These are phyloP conservation scores for Chaetoceros tenuissimus DNA, from an alignment of 108 stramenopile species.

Conservation along the genomic window DNA sequence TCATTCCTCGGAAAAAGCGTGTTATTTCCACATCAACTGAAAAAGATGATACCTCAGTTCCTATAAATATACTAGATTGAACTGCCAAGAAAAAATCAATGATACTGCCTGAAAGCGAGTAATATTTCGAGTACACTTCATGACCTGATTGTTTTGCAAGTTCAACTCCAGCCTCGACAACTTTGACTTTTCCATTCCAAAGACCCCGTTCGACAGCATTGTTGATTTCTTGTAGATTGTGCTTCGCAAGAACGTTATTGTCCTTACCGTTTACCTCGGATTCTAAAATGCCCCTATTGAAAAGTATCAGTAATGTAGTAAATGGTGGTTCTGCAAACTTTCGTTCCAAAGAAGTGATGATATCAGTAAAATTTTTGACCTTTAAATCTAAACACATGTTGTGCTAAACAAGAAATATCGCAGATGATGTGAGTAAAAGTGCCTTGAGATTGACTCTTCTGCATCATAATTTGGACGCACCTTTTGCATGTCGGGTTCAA, in stretches of 20 bases:
- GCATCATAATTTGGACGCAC: neutral
- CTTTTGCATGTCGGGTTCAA: slow-evolving; percentile 34
- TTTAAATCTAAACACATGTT: slow-evolving; percentile 15
- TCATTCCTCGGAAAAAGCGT: slow-evolving; percentile 1
- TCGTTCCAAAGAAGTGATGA: slow-evolving; percentile 15
- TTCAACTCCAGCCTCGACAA: slow-evolving; percentile 19
- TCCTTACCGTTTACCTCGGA: neutral
- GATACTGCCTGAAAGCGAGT: neutral
- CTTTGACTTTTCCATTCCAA: slow-evolving; percentile 20
- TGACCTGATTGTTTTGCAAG: neutral
- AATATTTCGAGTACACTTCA: slow-evolving; percentile 2
- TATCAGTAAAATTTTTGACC: slow-evolving; percentile 12
- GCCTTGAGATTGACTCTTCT: neutral
- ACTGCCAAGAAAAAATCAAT: slow-evolving; percentile 2
- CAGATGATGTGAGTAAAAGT: neutral
- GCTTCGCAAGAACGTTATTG: slow-evolving; percentile 3
- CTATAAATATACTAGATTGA: neutral
- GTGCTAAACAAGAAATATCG: neutral
- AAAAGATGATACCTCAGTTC: slow-evolving; percentile 1
- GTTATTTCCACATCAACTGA: slow-evolving; percentile 4
- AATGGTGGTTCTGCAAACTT: slow-evolving; percentile 15
- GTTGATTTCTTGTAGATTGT: slow-evolving; percentile 22
- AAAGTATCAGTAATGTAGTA: slow-evolving; percentile 13
- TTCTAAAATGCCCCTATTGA: slow-evolving; percentile 25
- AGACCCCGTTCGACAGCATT: slow-evolving; percentile 10